phyloP scores from a whole-genome alignment of 495 filamentous ascomycete species.

The Neurospora africana region DNA sequence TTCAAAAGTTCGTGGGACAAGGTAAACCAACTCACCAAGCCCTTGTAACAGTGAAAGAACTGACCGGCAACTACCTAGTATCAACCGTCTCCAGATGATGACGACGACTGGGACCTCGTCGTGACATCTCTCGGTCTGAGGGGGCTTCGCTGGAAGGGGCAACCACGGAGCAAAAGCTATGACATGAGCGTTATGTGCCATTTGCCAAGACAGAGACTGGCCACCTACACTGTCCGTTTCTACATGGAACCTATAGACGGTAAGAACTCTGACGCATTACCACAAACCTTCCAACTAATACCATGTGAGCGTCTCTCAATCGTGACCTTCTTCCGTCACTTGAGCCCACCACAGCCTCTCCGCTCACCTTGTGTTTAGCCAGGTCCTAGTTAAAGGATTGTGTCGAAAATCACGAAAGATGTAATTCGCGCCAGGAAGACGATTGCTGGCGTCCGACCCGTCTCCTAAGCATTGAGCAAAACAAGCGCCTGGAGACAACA shows the following conservation, averaged over 20 bases:
- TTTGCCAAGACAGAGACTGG: not conserved
- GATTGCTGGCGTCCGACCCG: not conserved
- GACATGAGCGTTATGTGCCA: not conserved
- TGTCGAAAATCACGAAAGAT: not conserved
- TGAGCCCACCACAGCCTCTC: not conserved
- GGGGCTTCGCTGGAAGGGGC: not conserved
- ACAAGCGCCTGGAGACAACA: not conserved
- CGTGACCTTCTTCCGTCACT: not conserved
- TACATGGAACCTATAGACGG: not conserved
- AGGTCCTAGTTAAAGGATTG: not conserved
- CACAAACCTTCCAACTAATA: not conserved
- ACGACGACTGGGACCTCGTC: not conserved
- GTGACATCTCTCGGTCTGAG: not conserved
- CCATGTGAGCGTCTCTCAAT: not conserved
- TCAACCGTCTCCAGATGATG: not conserved
- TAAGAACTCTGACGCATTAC: not conserved
- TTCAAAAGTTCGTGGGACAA: not conserved
- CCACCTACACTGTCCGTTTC: not conserved
- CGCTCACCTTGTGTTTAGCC: not conserved
- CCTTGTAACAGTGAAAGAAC: not conserved
- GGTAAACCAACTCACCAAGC: not conserved
- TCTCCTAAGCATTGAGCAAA: not conserved
- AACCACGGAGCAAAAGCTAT: not conserved
- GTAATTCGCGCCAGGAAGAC: not conserved
- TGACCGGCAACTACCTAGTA: not conserved